These are phyloP conservation scores for Diddensiella caesifluorescens DNA, from an alignment of 805 yeast species.

Conservation along the genomic window DNA sequence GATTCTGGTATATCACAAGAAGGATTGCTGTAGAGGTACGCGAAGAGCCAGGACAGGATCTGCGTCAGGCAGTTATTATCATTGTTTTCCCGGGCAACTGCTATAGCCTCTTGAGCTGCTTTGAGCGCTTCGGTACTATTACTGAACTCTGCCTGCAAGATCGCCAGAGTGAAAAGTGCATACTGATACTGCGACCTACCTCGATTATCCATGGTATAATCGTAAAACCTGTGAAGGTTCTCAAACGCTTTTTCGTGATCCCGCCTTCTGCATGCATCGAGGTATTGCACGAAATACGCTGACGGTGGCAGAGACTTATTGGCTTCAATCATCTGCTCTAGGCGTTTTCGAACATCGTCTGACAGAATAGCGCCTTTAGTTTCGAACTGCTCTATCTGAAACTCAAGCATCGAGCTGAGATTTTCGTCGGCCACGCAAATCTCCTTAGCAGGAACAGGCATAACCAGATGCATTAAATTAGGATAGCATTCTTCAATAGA, in stretches of 20 bases:
- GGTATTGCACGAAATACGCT: conserved; percentile 52
- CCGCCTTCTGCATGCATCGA: conserved; percentile 51
- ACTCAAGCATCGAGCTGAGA: conserved; percentile 38
- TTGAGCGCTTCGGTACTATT: conserved; percentile 63
- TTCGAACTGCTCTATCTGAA: conserved; percentile 47
- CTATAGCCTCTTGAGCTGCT: conserved; percentile 80
- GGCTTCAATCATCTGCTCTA: conserved; percentile 37
- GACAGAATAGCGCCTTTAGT: conserved; percentile 40
- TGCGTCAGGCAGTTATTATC: conserved; percentile 69
- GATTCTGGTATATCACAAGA: conserved; percentile 40
- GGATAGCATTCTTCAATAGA: not conserved
- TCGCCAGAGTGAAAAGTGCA: conserved; percentile 67
- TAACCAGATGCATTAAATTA: not conserved
- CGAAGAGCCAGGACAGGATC: conserved; percentile 50
- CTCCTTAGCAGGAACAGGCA: not conserved
- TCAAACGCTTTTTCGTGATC: conserved; percentile 54
- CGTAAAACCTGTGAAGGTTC: conserved; percentile 58
- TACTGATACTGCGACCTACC: conserved; percentile 66
- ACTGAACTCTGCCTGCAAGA: conserved; percentile 63
- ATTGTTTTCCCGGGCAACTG: conserved; percentile 80
- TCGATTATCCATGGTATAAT: conserved; percentile 65
- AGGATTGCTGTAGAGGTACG: conserved; percentile 66
- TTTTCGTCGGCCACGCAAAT: conserved; percentile 14
- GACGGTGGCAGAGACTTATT: conserved; percentile 34
- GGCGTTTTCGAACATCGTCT: conserved; percentile 37